Evolutionary conservation across 192 early-diverging fungal genomes (phyloP).

Genomic region (Coemansia sp.): DNA sequence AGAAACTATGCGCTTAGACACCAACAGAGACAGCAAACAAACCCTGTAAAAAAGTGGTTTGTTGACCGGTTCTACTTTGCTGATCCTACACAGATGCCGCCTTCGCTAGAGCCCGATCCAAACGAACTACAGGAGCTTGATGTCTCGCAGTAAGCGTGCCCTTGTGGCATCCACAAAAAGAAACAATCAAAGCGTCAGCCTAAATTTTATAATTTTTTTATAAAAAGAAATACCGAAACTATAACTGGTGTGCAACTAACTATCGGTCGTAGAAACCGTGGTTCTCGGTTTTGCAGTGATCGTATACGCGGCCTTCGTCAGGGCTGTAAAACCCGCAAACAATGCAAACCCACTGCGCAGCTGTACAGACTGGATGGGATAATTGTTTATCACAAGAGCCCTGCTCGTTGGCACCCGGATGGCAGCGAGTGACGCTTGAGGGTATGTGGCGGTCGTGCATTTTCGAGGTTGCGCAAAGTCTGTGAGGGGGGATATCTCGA

Average conservation of each 20-base stretch:
- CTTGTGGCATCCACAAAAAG: background rate
- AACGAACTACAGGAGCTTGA: slow-evolving; percentile 37
- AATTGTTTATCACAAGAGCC: background rate
- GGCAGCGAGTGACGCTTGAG: background rate
- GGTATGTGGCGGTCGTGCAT: background rate
- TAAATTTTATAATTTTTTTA: too few relatives aligned
- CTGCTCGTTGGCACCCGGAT: background rate
- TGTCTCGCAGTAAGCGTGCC: background rate
- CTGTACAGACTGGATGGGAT: slow-evolving; percentile 18
- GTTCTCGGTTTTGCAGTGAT: slow-evolving; percentile 18
- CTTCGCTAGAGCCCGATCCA: slow-evolving; percentile 20
- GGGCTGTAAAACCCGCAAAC: slow-evolving; percentile 22
- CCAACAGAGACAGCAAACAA: slow-evolving; percentile 42
- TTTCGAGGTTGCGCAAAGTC: background rate
- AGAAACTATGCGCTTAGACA: slow-evolving; percentile 48
- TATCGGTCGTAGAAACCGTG: slow-evolving; percentile 28
- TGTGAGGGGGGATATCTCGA: too few relatives aligned
- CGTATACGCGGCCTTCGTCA: slow-evolving; percentile 20
- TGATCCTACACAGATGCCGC: slow-evolving; percentile 51
- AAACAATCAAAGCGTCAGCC: too few relatives aligned
- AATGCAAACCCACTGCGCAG: slow-evolving; percentile 30
- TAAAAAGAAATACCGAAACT: too few relatives aligned
- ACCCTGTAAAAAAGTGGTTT: slow-evolving; percentile 50
- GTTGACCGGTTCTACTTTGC: slow-evolving; percentile 53
- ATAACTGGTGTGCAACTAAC: slow-evolving; percentile 4